A percentile compares a stretch with the other conserved stretches of the same genome.
Evolutionary conservation across 1,139 yeast species (phyloP).

Genomic region (Candida sp.): DNA sequence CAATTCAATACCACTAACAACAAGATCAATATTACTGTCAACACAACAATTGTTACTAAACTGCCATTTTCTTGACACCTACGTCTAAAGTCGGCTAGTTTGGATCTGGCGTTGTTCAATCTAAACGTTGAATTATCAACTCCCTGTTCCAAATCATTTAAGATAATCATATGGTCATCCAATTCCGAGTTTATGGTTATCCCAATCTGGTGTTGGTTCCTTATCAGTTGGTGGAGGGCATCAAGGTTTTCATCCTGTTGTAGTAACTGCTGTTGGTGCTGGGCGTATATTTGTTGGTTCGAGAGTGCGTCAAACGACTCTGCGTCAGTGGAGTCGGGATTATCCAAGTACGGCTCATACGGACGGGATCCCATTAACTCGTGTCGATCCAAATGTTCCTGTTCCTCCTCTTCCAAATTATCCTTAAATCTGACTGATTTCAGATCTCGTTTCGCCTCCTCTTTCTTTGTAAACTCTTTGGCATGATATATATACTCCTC

Average conservation of each 20-base stretch:
- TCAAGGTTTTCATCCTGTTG: slow-evolving; percentile 66
- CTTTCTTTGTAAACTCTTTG: slow-evolving; percentile 4
- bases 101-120: slow-evolving; percentile 50
- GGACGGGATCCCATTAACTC: slow-evolving; percentile 19
- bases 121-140: slow-evolving; percentile 54
- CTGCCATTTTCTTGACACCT: slow-evolving; percentile 70
- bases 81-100: slow-evolving; percentile 52
- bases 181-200: slow-evolving; percentile 62
- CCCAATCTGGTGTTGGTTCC: slow-evolving; percentile 65
- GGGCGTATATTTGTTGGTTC: slow-evolving; percentile 56
- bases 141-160: slow-evolving; percentile 69
- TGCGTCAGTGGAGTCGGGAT: slow-evolving; percentile 14
- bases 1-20: slow-evolving; percentile 58
- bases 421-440: slow-evolving; percentile 59
- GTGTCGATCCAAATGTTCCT: slow-evolving; percentile 12
- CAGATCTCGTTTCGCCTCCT: slow-evolving; percentile 5
- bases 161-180: slow-evolving; percentile 62
- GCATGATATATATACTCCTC: slow-evolving; percentile 30
- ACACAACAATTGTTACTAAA: slow-evolving; percentile 62
- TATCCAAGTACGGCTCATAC: slow-evolving; percentile 45
- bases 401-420: slow-evolving; percentile 21
- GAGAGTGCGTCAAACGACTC: slow-evolving; percentile 23
- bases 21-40: slow-evolving; percentile 56
- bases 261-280: slow-evolving; percentile 62
- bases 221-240: slow-evolving; percentile 55